Evolutionary conservation across 176 grass and related monocot genomes (phyloP).

Genomic region (Typha latifolia): DNA sequence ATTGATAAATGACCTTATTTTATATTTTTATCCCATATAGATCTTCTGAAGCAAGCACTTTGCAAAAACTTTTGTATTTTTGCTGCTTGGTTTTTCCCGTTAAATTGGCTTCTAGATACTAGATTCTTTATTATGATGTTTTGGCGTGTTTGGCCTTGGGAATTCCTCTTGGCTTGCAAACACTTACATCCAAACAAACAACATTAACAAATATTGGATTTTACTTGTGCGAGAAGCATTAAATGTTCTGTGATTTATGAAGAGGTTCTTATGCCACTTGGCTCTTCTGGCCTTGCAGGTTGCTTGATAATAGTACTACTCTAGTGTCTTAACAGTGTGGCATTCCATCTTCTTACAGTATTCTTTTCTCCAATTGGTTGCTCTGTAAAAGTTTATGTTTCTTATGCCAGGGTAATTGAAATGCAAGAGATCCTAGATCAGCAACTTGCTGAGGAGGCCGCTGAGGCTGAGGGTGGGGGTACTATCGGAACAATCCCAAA

Average conservation of each 20-base stretch:
- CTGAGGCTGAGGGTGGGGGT: slow-evolving; percentile 86
- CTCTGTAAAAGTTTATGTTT: slow-evolving; percentile 21
- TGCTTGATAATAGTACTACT: background rate
- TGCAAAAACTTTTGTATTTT: background rate
- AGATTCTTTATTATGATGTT: background rate
- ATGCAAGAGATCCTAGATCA: slow-evolving; percentile 99
- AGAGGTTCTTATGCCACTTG: background rate
- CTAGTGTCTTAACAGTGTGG: background rate
- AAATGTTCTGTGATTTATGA: background rate
- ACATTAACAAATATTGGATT: background rate
- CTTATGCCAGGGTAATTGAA: slow-evolving; percentile 74
- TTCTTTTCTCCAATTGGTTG: background rate
- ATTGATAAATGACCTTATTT: too few relatives aligned
- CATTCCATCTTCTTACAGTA: slow-evolving; percentile 9
- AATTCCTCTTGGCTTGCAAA: background rate
- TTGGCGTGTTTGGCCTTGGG: background rate
- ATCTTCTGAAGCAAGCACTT: too few relatives aligned
- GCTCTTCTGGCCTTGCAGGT: background rate
- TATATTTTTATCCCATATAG: too few relatives aligned
- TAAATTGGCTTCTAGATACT: background rate
- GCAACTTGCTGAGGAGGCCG: slow-evolving; percentile 97
- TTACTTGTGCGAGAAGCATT: background rate
- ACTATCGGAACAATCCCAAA: slow-evolving; percentile 82
- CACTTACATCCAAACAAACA: background rate
- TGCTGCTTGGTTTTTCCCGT: background rate